Base-by-base conservation (phyloP, 176 grass and related monocot genomes). In the Cenchrus fungigraminus region DNA sequence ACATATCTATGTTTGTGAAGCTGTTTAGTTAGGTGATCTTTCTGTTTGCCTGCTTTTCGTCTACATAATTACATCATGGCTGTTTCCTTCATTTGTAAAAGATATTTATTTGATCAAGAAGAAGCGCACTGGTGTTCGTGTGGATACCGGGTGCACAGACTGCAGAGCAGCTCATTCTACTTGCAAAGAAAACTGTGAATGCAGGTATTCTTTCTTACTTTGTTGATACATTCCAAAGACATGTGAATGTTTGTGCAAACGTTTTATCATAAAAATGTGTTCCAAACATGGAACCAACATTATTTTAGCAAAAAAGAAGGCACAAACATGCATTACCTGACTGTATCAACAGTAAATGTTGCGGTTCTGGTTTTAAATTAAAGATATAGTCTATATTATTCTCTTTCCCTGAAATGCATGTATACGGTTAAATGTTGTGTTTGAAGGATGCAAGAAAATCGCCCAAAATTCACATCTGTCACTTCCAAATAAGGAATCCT, bases 71-170 rank as follows among this genome's bases (percentile, higher is more conserved):
- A 51, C 20, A 52, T 59, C 37, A 42, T 76, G 1, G 28, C 9
- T 89, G 42, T 86, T 73, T 79, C 80, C 79, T 91, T 92, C 83
- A 94, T 63, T 22, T 34, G 34, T 43, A 71, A 86, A 85, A 81
- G 95, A 97, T 91, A 72, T 95, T 44, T 97, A 93, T 92, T 85
- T 94, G 87, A 86, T 91, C 47, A 97, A 97, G 88, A 97, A 85
- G 89, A 97, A 97, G 75, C 86, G 88, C 22, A 76, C 50, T n/a
- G 63, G 84, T 73, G 74, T 76, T 72, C 86, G 83, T 83, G 75
- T 83, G 17, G 88, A 94, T 83, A 83, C 86, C 67, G 92, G 95
- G 31, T 95, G 95, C 85, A 93, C 82, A 59, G 85, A 91, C 46
- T 97, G 95, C 71, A 73, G 59, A 72, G 70, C 87, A 72, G 70